A percentile compares a stretch with the other conserved stretches of the same genome.
These are phyloP conservation scores for Alternaria triticimaculans DNA, from an alignment of 2,329 filamentous ascomycete species.

Conservation along the genomic window DNA sequence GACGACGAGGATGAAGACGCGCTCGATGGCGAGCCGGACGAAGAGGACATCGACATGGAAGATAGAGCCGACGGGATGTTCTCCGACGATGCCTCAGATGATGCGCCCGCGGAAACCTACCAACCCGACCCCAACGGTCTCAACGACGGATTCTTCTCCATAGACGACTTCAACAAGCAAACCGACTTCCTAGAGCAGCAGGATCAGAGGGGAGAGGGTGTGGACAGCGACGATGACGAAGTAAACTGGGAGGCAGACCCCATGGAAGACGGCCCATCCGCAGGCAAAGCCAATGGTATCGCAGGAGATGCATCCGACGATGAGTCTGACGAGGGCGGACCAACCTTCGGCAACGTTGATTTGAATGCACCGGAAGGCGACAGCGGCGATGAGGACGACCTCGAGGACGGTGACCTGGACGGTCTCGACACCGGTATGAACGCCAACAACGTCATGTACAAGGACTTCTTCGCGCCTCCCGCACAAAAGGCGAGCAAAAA, in stretches of 20 bases:
- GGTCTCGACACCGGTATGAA: conserved; percentile 67
- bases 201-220: conserved; percentile 77
- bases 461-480: conserved; percentile 91
- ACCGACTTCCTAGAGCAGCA: conserved; percentile 88
- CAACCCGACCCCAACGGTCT: conserved; percentile 80
- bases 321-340: conserved; percentile 74
- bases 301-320: conserved; percentile 58
- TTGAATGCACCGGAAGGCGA: conserved; percentile 75
- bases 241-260: conserved; percentile 89
- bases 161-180: conserved; percentile 96
- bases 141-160: conserved; percentile 97
- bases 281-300: conserved; percentile 34
- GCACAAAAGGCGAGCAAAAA: conserved; percentile 71
- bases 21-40: conserved; percentile 39
- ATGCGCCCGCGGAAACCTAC: conserved; percentile 62
- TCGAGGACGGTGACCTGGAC: conserved; percentile 63
- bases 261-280: conserved; percentile 51
- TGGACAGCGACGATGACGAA: conserved; percentile 77
- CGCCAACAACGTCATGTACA: conserved; percentile 88
- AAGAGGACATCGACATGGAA: conserved; percentile 40
- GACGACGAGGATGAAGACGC: conserved; percentile 37
- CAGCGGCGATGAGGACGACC: conserved; percentile 67
- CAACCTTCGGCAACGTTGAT: conserved; percentile 82
- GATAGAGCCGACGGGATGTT: conserved; percentile 42
- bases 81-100: conserved; percentile 51